Evolutionary conservation across 352 stramenopile species (phyloP), one percentile per base, ranked within the genome.

Genomic region (Globisporangium orthogonon): DNA sequence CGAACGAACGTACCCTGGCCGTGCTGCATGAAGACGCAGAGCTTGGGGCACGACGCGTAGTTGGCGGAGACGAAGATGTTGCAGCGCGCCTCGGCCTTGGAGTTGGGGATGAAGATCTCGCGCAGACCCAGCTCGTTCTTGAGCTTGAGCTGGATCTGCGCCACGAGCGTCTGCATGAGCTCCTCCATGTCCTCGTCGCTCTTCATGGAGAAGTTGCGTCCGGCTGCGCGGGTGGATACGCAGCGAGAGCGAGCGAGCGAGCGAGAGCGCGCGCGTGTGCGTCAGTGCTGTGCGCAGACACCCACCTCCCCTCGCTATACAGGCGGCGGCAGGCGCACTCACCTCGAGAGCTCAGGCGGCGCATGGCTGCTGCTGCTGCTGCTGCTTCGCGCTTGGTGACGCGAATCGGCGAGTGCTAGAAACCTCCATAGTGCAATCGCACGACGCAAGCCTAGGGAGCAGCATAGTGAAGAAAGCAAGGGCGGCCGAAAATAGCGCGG

Each of bases 91-190:
- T 94, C 84, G 23, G 86, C 86, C 59, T 91, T 92, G 57, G 82
- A 87, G 66, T 91, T 94, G 14, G 86, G 86, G 61, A 95, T 95
- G 62, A 87, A 94, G 52, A 91, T 88, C 66, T 95, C 86, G 60
- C 79, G 78, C 56, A 95, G 63, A 23, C 78, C 74, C 17, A 95
- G 69, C 61, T 95, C 86, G 47, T 82, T 89, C 66, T 91, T 91
- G 57, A 95, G 74, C 55, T 92, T 92, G 57, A 77, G 59, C 66
- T 95, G 86, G 59, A 95, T 92, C 62, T 93, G 83, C 30, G 76
- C 77, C 52, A 93, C 69, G 14, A 93, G 73, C 56, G 78, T 80
- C 70, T 93, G 83, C 75, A 93, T 86, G 43, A 93, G 74, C 65
- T 93, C 83, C 61, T 93, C 80, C 48, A 93, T 65, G 56, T 93